Evolutionary conservation across 2,329 filamentous ascomycete species (phyloP), one percentile per base, ranked within the genome.

Genomic region (Trichoderma atrobrunneum): DNA sequence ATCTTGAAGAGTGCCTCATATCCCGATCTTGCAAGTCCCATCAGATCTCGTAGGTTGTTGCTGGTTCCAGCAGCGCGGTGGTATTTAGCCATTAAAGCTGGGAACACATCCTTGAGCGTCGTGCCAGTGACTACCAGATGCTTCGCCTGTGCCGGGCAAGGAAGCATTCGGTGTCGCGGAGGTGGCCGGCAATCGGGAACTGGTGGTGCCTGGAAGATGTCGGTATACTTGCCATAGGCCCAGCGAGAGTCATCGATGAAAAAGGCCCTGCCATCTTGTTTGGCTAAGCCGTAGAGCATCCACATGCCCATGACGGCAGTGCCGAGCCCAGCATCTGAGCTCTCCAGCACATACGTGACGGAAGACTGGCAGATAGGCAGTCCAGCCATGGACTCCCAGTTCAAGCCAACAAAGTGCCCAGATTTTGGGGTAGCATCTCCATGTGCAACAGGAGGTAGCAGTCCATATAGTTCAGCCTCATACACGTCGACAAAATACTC

Each of bases 221-320:
- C 86, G 0, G 86, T 87, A 78, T 93, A 97, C 66, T 87, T 85
- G 11, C 94, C 94, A 76, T 96, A 96, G 1, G 92, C 90, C 91
- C 94, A 97, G 75, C 91, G 87, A 7, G 91, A 89, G 81, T 97
- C 94, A 76, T 97, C 93, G 74, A 97, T 85, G 82, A 97, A 97
- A 81, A 97, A 97, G 1, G 89, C 86, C 28, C 93, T 86, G 16
- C 88, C 88, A 79, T 97, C 92, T 72, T 90, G 87, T 78, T 91
- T 86, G 2, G 94, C 93, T 69, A 97, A 82, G 4, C 93, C 93
- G 78, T 96, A 97, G 30, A 93, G 91, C 77, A 92, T 91, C 93
- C 94, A 97, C 71, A 97, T 79, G 78, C 91, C 87, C 87, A 97
- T 90, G 72, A 97, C 81, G 1, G 91, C 90, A 74, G 89, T 90